Percentiles rank a stretch among this genome's conserved stretches.
These are phyloP conservation scores for Flammula alnicola DNA, from an alignment of 1,284 basidiomycete genomes.

Conservation along the genomic window DNA sequence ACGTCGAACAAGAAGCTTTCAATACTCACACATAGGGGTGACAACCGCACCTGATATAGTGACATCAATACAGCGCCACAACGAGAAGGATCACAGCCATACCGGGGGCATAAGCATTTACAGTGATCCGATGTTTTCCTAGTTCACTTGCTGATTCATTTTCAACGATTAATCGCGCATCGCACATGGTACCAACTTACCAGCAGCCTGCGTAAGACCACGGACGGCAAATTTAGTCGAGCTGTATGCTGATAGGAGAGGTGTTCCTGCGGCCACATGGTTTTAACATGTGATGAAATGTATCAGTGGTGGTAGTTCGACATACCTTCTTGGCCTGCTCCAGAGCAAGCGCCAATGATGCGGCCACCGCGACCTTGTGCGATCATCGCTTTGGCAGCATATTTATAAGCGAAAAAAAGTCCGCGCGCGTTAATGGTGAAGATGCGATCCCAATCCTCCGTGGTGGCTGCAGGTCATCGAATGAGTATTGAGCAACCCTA, in stretches of 20 bases:
- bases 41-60: slow-evolving; percentile 11
- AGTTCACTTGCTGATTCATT: slow-evolving; percentile 38
- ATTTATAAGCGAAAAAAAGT: slow-evolving; percentile 35
- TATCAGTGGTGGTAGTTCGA: background rate
- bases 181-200: slow-evolving; percentile 14
- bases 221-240: slow-evolving; percentile 34
- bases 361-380: slow-evolving; percentile 38
- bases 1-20: no score
- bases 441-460: slow-evolving; percentile 31
- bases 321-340: slow-evolving; percentile 41
- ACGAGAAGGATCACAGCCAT: slow-evolving; percentile 14
- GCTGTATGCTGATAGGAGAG: slow-evolving; percentile 23
- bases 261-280: slow-evolving; percentile 17
- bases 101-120: slow-evolving; percentile 57
- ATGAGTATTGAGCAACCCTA: background rate
- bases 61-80: background rate
- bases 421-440: slow-evolving; percentile 34
- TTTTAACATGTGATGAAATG: background rate
- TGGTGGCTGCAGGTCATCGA: slow-evolving; percentile 18
- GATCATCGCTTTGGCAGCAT: slow-evolving; percentile 37
- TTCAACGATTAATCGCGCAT: slow-evolving; percentile 29
- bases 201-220: slow-evolving; percentile 33
- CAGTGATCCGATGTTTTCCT: slow-evolving; percentile 47
- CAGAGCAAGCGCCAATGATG: slow-evolving; percentile 43
- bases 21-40: no score